Evolutionary conservation across 805 yeast species (phyloP).

Genomic region (Teunomyces cretensis): DNA sequence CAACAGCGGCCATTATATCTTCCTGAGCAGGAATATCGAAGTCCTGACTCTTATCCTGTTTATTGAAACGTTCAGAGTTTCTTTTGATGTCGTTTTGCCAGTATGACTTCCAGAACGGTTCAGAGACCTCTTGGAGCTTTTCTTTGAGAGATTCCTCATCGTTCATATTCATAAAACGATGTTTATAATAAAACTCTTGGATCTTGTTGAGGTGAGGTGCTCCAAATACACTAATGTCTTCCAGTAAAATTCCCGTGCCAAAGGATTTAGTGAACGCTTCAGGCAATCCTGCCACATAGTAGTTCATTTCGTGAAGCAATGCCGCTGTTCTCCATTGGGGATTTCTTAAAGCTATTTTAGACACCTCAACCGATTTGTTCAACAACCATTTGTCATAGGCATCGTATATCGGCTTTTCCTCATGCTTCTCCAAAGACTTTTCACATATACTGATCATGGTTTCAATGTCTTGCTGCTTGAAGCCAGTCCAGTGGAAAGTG

Average conservation of each 20-base stretch:
- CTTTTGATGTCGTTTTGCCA: constrained; percentile 46
- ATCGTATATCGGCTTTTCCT: constrained; percentile 26
- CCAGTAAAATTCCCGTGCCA: constrained; percentile 41
- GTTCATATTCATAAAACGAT: constrained; percentile 41
- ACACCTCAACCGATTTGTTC: constrained; percentile 41
- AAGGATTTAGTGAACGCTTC: constrained; percentile 36
- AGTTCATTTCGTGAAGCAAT: constrained; percentile 65
- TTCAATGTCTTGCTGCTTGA: constrained; percentile 57
- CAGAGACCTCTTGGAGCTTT: constrained; percentile 34
- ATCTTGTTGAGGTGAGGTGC: constrained; percentile 55
- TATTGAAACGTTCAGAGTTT: constrained; percentile 36
- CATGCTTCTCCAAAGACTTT: constrained; percentile 40
- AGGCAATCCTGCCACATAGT: constrained; percentile 49
- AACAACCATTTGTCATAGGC: constrained; percentile 42
- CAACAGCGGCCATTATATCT: background rate
- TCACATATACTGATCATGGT: constrained; percentile 50
- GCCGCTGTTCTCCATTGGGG: constrained; percentile 59
- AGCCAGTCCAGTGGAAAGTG: constrained; percentile 77
- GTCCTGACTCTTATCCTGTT: constrained; percentile 23
- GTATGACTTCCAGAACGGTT: constrained; percentile 52
- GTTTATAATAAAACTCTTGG: constrained; percentile 54
- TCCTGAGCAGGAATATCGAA: constrained; percentile 9
- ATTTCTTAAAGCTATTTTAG: constrained; percentile 51
- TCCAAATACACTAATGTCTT: constrained; percentile 48
- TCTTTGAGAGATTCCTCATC: constrained; percentile 25